phyloP scores from a whole-genome alignment of 495 filamentous ascomycete genomes.

The Annulohypoxylon bovei region DNA sequence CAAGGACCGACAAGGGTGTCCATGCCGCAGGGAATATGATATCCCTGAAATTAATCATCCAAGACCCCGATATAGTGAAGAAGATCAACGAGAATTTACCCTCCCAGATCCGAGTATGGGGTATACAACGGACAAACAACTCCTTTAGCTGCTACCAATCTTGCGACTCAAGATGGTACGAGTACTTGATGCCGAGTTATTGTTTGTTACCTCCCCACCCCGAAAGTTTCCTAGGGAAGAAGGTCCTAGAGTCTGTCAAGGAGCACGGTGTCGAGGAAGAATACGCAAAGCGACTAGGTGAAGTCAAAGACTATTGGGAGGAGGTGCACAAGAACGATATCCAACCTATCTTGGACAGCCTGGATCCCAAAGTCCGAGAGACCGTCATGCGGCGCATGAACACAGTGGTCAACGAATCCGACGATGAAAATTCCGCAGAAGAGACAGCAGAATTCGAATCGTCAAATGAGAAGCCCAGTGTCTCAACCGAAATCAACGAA shows the following conservation, averaged over 20 bases:
- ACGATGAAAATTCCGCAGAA: constrained; percentile 6
- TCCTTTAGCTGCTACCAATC: constrained; percentile 91
- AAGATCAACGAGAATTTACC: constrained; percentile 90
- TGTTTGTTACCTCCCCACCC: constrained; percentile 92
- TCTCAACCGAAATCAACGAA: constrained; percentile 4
- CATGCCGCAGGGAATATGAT: constrained; percentile 97
- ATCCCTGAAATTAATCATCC: constrained; percentile 93
- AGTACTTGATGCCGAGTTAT: constrained; percentile 93
- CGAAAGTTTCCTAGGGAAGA: constrained; percentile 80
- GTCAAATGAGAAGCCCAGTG: not conserved
- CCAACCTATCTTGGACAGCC: constrained; percentile 71
- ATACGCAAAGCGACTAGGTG: constrained; percentile 73
- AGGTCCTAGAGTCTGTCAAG: constrained; percentile 76
- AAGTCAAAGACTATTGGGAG: constrained; percentile 82
- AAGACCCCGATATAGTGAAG: constrained; percentile 84
- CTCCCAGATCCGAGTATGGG: constrained; percentile 93
- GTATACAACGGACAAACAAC: constrained; percentile 81
- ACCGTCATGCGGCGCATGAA: constrained; percentile 55
- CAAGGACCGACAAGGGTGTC: constrained; percentile 96
- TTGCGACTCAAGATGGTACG: constrained; percentile 94
- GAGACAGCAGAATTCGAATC: constrained; percentile 22
- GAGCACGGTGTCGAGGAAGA: constrained; percentile 74
- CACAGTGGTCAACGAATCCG: constrained; percentile 43
- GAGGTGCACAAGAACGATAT: constrained; percentile 78
- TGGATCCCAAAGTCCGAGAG: constrained; percentile 56